phyloP scores from a whole-genome alignment of 371 early-diverging fungal genomes.

The Mucor indicus region DNA sequence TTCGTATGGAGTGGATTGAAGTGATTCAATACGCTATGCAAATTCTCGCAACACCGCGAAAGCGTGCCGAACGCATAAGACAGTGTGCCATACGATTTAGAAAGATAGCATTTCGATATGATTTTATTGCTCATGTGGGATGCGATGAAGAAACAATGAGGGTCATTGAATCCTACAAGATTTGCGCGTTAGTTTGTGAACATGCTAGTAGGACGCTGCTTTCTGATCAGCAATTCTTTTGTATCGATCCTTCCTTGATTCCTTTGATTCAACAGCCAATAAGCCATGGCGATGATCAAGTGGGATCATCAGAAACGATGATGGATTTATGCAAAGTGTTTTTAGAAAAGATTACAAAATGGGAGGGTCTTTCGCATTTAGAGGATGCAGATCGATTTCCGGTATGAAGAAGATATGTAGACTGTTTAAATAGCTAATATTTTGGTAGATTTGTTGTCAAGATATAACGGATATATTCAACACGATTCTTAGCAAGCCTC shows the following conservation, averaged over 20 bases:
- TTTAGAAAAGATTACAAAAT: constrained; percentile 14
- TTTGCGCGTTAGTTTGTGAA: constrained; percentile 31
- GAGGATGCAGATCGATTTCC: constrained; percentile 5
- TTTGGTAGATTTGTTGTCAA: constrained; percentile 10
- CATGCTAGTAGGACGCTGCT: constrained; percentile 25
- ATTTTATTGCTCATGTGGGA: constrained; percentile 26
- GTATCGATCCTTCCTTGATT: constrained; percentile 32
- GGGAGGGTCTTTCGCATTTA: constrained; percentile 20
- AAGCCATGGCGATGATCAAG: background rate
- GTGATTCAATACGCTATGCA: constrained; percentile 7
- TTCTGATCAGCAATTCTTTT: constrained; percentile 20
- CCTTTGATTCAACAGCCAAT: constrained; percentile 9
- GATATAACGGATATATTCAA: constrained; percentile 18
- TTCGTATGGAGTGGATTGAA: constrained; percentile 36
- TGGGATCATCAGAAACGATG: background rate
- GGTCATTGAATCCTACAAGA: constrained; percentile 25
- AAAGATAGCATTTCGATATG: constrained; percentile 29
- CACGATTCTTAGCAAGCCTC: constrained; percentile 19
- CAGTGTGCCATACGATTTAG: constrained; percentile 18
- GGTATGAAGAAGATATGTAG: constrained; percentile 13
- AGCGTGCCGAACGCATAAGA: constrained; percentile 1
- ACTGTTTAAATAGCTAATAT: background rate
- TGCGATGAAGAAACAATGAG: constrained; percentile 18
- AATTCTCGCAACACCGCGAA: background rate
- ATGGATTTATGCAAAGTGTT: constrained; percentile 15